Evolutionary conservation across 2,329 filamentous ascomycete species (phyloP), one percentile per base, ranked within the genome.

Genomic region (Pyrenophora tritici-repentis): DNA sequence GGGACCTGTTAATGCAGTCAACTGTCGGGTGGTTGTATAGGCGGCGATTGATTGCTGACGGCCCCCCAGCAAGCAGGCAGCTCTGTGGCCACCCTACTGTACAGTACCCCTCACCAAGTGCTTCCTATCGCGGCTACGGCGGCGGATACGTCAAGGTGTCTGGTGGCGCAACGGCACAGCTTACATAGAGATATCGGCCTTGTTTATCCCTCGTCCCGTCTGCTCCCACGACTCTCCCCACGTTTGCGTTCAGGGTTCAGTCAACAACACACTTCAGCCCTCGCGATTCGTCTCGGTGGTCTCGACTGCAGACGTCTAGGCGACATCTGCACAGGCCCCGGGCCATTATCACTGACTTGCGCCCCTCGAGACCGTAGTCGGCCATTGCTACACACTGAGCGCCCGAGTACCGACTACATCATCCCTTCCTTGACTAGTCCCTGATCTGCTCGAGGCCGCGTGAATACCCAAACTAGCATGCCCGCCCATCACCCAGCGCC

Each of bases 121-220:
- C n/a, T n/a, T 52, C 54, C 61, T 65, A 62, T 67, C 66, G 66
- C 65, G 67, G 67, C 66, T 68, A 58, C 62, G 58, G 67, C 67
- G 67, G 65, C n/a, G n/a, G n/a, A n/a, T n/a, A n/a, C n/a, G n/a
- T n/a, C n/a, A n/a, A n/a, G n/a, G n/a, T n/a, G n/a, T n/a, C n/a
- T 64, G 42, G 41, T 26, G 34, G 16, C 46, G 29, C 31, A 39
- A 53, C 24, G 3, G 24, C 24, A 26, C 24, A 51, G 41, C 51
- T 55, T 47, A 49, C 50, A 33, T 38, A 52, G 24, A 6, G 3
- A 6, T 6, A 6, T 26, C 51, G 47, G 54, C 38, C 39, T 39
- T 42, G 31, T 38, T 39, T 47, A 57, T 56, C 33, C 49, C 47
- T 44, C 53, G 52, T 46, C 53, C 44, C 48, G n/a, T n/a, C 32